Evolutionary conservation across 2,329 filamentous ascomycete species (phyloP), one percentile per base, ranked within the genome.

Genomic region (Scedosporium apiospermum): DNA sequence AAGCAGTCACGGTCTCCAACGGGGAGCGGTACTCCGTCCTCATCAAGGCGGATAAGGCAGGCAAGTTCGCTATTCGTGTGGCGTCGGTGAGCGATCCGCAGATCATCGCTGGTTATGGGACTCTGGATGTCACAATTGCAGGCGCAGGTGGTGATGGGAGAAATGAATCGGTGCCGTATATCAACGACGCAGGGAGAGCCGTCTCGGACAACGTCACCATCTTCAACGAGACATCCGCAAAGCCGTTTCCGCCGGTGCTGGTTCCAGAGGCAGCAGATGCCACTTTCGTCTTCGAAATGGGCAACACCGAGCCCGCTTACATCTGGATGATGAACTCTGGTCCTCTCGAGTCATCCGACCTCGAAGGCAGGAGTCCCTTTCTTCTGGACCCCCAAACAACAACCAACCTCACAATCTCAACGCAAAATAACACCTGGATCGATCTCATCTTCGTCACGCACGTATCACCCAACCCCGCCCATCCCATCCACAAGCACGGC

Each of bases 401-500:
- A 9, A 62, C 66, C 0, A 80, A 84, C 64, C 72, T 81, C 44
- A 82, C 80, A 18, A 75, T 83, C 63, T 72, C 73, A 5, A 83
- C 80, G 6, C 67, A 66, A 26, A 75, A 79, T 63, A 71, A 73
- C 65, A 75, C 78, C 1, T 85, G 82, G 82, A 73, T 86, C 7
- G 83, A 86, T 67, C 68, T 85, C n/a, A 74, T 86, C 65, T 75
- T 84, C 64, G 71, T 77, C 34, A 72, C 79, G 1, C 69, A 71
- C n/a, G 68, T 68, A 2, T 71, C 72, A 3, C 73, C 80, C 6
- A 80, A 84, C 67, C 82, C 74, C 0, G 68, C 72, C 9, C 85
- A 88, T 64, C 81, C 83, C 0, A 82, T 88, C 60, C 85, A 88
- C 76, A 87, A 87, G 74, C 85, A 88, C 71, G 80, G 80, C 57